A percentile compares a stretch with the other conserved stretches of the same genome.
Conservation (phyloP, 139 green algal species). For the Chloropicon primus region DNA sequence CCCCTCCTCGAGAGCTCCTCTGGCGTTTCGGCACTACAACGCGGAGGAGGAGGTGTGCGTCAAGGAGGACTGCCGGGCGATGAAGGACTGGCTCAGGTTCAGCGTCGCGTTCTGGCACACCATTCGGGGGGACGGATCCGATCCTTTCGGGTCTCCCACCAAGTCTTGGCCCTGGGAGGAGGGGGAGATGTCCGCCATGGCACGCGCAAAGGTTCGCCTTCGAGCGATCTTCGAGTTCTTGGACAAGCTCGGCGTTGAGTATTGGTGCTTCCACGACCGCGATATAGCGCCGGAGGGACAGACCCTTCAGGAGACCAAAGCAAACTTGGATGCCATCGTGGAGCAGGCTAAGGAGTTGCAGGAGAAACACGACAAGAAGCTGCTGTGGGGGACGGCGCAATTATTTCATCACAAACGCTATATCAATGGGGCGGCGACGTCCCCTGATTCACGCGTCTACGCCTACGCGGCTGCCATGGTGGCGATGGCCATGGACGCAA, state of each 20-base stretch:
- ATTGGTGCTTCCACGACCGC: slow-evolving; percentile 66
- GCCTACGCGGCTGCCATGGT: slow-evolving; percentile 38
- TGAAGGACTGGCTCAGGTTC: slow-evolving; percentile 51
- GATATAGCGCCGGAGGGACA: slow-evolving; percentile 42
- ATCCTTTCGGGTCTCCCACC: slow-evolving; percentile 49
- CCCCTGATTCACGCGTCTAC: slow-evolving; percentile 36
- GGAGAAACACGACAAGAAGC: slow-evolving; percentile 22
- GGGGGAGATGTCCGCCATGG: slow-evolving; percentile 15
- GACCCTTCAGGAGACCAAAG: slow-evolving; percentile 30
- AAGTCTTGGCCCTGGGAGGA: slow-evolving; percentile 38
- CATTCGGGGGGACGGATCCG: slow-evolving; percentile 41
- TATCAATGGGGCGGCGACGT: slow-evolving; percentile 45
- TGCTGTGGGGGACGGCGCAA: slow-evolving; percentile 58
- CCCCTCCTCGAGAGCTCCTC: slow-evolving; percentile 27
- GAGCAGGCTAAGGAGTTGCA: slow-evolving; percentile 32
- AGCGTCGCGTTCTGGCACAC: slow-evolving; percentile 62
- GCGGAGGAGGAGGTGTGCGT: slow-evolving; percentile 31
- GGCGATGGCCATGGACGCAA: slow-evolving; percentile 34
- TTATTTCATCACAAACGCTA: slow-evolving; percentile 62
- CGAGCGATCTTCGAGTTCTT: slow-evolving; percentile 55
- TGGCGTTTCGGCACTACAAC: slow-evolving; percentile 49
- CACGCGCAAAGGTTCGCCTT: slow-evolving; percentile 33
- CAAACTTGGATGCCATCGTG: slow-evolving; percentile 23
- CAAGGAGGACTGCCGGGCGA: slow-evolving; percentile 14
- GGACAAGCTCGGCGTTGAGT: slow-evolving; percentile 46